Evolutionary conservation across 768 basidiomycete species (phyloP), one percentile per base, ranked within the genome.

Genomic region (Kwoniella europaea): DNA sequence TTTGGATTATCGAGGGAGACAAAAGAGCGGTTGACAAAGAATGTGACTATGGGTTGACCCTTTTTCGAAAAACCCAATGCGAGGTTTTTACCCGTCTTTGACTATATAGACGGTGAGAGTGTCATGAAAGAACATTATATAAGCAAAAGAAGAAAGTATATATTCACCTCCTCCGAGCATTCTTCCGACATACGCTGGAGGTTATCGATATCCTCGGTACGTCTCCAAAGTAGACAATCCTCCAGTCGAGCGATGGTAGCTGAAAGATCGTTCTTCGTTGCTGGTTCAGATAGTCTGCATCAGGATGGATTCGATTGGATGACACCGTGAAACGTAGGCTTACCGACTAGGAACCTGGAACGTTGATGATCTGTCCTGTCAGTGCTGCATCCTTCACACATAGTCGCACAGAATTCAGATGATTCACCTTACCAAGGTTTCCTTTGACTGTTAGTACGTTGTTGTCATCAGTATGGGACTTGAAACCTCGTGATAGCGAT

Each of bases 31-130:
- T 72, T 68, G 13, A 79, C 79, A 57, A 82, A 79, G 76, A 83
- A 81, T 62, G 81, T 79, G 13, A 82, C 59, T 46, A 83, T 73
- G 10, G 82, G 82, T 50, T 77, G 78, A 29, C 63, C 57, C n/a
- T 69, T 62, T 2, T 60, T 67, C 18, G 74, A 68, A 62, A 71
- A 79, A 4, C 78, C 80, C 50, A 79, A 29, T 22, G 74, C 68
- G 63, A 82, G 65, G 56, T 80, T 78, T 71, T 82, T 82, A 27
- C 79, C 80, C n/a, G 75, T 74, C 55, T 20, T 69, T 3, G 76
- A 67, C 79, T 81, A 44, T 6, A 35, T 9, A 35, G 35, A 35
- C 35, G 35, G 35, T 9, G 35, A 10, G 46, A 10, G 27, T 20
- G 22, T 41, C n/a, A 20, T 54, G 18, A 10, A n/a, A 55, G 27